Base-by-base conservation (phyloP, 2,329 filamentous ascomycete species). In the Claviceps digitariae region DNA sequence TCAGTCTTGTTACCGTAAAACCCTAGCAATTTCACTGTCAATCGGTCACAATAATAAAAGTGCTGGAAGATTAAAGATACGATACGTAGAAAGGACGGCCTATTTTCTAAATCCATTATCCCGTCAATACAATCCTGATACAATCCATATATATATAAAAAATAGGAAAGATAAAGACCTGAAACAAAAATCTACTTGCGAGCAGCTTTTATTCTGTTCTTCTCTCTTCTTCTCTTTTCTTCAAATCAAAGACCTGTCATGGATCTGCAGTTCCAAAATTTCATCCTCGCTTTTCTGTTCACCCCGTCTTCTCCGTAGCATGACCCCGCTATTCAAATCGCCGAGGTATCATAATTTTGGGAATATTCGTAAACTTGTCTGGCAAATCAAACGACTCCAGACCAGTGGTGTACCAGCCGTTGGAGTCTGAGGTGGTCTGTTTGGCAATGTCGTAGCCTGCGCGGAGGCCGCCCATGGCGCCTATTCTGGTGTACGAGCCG, bases 401-500 rank as follows among this genome's bases (percentile, higher is more conserved):
- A 6, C 66, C 66, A 10, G 66, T 68, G 27, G 55, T 55, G 17
- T 59, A 59, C 48, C 62, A 63, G 6, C 57, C 55, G 5, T 58
- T 51, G 21, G 48, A 50, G 12, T 44, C 38, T 17, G 47, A 48
- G 20, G 57, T 56, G 7, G 60, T 60, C 48, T 57, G 57, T 12
- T 40, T 55, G 12, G 64, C 66, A 25, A 61, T 54, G 36, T 68
- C 66, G 48, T 67, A 66, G 8, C 63, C 66, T 40, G 76, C 72
- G 54, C 78, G 74, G 58, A 82, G 68, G 53, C 73, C 69, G 12
- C 71, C 72, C 58, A 77, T 66, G 46, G 77, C 73, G 46, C 79
- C 79, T 38, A 79, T 71, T 23, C 64, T 62, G 25, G 72, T 71
- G 65, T 78, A 82, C 51, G 76, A 78, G 40, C 76, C 74, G 4